Evolutionary conservation across 2,329 filamentous ascomycete genomes (phyloP).

Genomic region (Fusarium falciforme): DNA sequence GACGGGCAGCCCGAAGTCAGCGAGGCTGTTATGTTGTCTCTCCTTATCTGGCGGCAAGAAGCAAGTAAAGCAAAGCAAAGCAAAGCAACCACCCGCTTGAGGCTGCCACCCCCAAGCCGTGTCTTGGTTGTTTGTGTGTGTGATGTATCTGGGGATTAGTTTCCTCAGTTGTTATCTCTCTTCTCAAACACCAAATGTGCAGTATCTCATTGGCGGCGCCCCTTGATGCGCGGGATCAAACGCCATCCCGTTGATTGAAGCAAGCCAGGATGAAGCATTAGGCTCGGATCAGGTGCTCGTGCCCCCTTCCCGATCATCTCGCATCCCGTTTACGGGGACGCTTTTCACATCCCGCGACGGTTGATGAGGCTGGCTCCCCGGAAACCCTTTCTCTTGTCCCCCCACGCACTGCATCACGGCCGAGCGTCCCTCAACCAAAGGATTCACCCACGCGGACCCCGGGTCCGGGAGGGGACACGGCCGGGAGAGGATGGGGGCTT

Average conservation of each 20-base stretch:
- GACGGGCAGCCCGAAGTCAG: not conserved
- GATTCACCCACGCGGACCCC: constrained; percentile 26
- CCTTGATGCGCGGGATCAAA: constrained; percentile 4
- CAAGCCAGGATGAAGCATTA: constrained; percentile 14
- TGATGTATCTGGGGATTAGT: constrained; percentile 7
- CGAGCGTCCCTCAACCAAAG: constrained; percentile 24
- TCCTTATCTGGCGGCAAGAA: constrained; percentile 11
- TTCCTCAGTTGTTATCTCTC: constrained; percentile 32
- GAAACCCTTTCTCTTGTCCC: not conserved
- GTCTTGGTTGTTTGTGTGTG: not conserved
- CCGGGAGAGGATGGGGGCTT: not conserved
- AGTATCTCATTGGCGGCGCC: constrained; percentile 16
- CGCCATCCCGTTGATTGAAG: constrained; percentile 17
- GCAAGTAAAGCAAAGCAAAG: constrained; percentile 1
- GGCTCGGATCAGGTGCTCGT: constrained; percentile 35
- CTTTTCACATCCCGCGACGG: constrained; percentile 12
- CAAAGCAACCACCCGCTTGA: constrained; percentile 12
- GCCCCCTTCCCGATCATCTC: constrained; percentile 31
- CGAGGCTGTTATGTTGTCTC: constrained; percentile 1
- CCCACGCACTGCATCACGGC: constrained; percentile 12
- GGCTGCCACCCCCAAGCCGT: constrained; percentile 18
- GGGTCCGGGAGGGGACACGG: not conserved
- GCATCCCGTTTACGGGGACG: constrained; percentile 21
- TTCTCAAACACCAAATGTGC: not conserved
- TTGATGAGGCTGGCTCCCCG: not conserved